Conservation (phyloP, 805 yeast species). For the Phaffomyces antillensis region DNA sequence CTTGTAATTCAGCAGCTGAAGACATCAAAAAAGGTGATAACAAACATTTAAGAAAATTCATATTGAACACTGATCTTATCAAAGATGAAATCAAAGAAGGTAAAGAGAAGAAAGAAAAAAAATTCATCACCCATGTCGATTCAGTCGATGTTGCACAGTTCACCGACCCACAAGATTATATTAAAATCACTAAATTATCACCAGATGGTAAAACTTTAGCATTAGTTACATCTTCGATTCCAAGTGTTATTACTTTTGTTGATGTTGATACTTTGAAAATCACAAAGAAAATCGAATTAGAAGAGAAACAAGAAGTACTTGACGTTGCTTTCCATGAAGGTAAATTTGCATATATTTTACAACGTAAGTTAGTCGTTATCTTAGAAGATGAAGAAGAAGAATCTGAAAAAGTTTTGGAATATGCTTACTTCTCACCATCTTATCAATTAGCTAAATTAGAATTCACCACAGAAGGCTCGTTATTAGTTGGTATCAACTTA, state of each 20-base stretch:
- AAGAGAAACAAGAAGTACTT: slow-evolving; percentile 39
- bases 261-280: slow-evolving; percentile 49
- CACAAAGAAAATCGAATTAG: slow-evolving; percentile 44
- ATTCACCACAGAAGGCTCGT: slow-evolving; percentile 28
- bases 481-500: slow-evolving; percentile 39
- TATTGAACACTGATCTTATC: slow-evolving; percentile 6
- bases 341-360: slow-evolving; percentile 56
- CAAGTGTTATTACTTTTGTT: slow-evolving; percentile 56
- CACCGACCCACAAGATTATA: slow-evolving; percentile 44
- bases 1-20: slow-evolving; percentile 64
- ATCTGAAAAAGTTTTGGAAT: slow-evolving; percentile 8
- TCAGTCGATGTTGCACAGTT: slow-evolving; percentile 50
- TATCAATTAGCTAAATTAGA: slow-evolving; percentile 34
- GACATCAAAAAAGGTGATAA: slow-evolving; percentile 55
- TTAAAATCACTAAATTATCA: slow-evolving; percentile 51
- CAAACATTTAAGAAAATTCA: slow-evolving; percentile 63
- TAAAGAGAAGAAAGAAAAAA: slow-evolving; percentile 26
- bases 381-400: slow-evolving; percentile 3
- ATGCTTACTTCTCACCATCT: slow-evolving; percentile 16
- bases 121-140: neutral
- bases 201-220: slow-evolving; percentile 58
- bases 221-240: slow-evolving; percentile 58
- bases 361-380: slow-evolving; percentile 31
- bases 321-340: slow-evolving; percentile 65
- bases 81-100: neutral